These are phyloP conservation scores for Isabelozyma rhagii DNA, from an alignment of 805 yeast species.

Conservation along the genomic window DNA sequence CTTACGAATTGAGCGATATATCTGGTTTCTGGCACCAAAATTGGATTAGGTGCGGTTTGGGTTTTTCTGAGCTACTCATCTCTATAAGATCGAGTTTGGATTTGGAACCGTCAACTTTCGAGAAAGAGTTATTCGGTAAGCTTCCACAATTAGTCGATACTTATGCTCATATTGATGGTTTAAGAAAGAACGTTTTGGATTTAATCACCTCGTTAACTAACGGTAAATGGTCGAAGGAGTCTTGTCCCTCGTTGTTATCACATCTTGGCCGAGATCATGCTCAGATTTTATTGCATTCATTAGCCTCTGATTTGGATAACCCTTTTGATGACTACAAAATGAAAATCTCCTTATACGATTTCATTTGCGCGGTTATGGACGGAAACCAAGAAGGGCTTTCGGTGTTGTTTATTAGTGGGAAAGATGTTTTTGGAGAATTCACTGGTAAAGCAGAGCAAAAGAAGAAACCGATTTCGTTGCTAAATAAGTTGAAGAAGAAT, in stretches of 20 bases:
- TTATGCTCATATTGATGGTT: conserved; percentile 47
- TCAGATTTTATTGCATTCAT: conserved; percentile 52
- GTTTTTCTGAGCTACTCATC: conserved; percentile 55
- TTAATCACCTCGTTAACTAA: conserved; percentile 56
- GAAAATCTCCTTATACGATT: conserved; percentile 55
- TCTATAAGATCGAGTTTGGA: conserved; percentile 52
- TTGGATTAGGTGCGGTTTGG: conserved; percentile 51
- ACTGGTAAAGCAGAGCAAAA: conserved; percentile 8
- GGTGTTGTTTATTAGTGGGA: conserved; percentile 61
- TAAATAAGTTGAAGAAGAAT: conserved; percentile 54
- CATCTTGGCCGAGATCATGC: conserved; percentile 71
- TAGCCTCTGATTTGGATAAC: conserved; percentile 59
- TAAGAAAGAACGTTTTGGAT: conserved; percentile 52
- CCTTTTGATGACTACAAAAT: conserved; percentile 51
- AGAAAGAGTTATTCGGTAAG: conserved; percentile 52
- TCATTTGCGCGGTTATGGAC: conserved; percentile 64
- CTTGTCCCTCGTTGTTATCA: conserved; percentile 77
- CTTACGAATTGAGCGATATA: conserved; percentile 40
- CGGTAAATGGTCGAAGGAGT: conserved; percentile 51
- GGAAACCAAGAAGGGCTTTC: conserved; percentile 79
- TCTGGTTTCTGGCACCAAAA: conserved; percentile 46
- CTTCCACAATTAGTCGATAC: conserved; percentile 56
- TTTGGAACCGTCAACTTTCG: conserved; percentile 60
- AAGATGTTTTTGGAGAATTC: conserved; percentile 43
- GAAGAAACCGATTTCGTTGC: conserved; percentile 36